Evolutionary conservation across 2,329 filamentous ascomycete species (phyloP).

Genomic region (Iodosphaeria phyllophila): DNA sequence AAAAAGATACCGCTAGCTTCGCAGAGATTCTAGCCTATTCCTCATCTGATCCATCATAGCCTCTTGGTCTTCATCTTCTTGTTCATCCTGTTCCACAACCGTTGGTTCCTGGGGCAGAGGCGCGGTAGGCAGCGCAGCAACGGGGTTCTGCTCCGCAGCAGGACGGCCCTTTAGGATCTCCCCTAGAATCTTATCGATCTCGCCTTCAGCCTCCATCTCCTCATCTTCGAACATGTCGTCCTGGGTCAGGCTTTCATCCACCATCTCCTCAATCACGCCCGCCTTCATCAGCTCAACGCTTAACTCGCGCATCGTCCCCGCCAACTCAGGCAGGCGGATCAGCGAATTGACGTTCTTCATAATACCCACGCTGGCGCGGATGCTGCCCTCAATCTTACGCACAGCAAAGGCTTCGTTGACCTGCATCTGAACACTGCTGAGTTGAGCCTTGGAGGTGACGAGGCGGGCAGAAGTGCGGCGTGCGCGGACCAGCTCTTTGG

Average conservation of each 20-base stretch:
- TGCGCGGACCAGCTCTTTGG: conserved; percentile 67
- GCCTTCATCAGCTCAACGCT: conserved; percentile 80
- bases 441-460: conserved; percentile 75
- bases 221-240: conserved; percentile 53
- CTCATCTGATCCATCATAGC: conserved; percentile 90
- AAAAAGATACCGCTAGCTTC: too few species aligned
- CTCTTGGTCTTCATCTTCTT: conserved; percentile 74
- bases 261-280: conserved; percentile 96
- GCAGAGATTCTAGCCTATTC: conserved; percentile 72
- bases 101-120: conserved; percentile 34
- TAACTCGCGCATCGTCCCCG: conserved; percentile 75
- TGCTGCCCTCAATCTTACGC: conserved; percentile 86
- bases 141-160: conserved; percentile 56
- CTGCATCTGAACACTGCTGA: conserved; percentile 89
- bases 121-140: conserved; percentile 31
- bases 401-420: conserved; percentile 93
- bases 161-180: conserved; percentile 77
- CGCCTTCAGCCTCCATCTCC: conserved; percentile 55
- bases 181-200: conserved; percentile 83
- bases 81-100: conserved; percentile 52
- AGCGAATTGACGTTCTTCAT: conserved; percentile 94
- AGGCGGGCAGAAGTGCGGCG: conserved; percentile 60
- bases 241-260: conserved; percentile 66
- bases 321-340: conserved; percentile 69
- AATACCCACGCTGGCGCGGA: conserved; percentile 70